Percentiles rank a stretch among this genome's conserved stretches.
Evolutionary conservation across 345 rosid species (phyloP).

Genomic region (Salix viminalis): DNA sequence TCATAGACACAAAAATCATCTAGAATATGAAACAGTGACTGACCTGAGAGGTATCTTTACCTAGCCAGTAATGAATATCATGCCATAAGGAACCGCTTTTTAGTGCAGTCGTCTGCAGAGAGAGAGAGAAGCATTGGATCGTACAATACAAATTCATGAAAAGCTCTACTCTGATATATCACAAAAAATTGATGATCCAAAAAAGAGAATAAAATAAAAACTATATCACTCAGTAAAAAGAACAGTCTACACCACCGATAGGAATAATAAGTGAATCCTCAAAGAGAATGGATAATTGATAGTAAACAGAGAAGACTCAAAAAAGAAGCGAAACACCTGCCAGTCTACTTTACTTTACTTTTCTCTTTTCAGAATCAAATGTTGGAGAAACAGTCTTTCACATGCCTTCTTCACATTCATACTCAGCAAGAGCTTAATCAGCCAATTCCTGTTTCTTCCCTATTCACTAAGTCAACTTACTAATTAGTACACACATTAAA

Average conservation of each 20-base stretch:
- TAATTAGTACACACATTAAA: background rate
- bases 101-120: slow-evolving; percentile 60
- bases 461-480: background rate
- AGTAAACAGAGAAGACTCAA: background rate
- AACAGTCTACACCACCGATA: background rate
- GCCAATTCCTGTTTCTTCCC: background rate
- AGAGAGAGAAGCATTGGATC: background rate
- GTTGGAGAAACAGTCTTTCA: no score
- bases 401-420: background rate
- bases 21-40: background rate
- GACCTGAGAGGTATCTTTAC: slow-evolving; percentile 86
- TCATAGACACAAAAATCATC: background rate
- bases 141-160: background rate
- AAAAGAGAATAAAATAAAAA: background rate
- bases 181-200: background rate
- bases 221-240: background rate
- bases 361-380: background rate
- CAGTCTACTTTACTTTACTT: background rate
- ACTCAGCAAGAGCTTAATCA: background rate
- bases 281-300: background rate
- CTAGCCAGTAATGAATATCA: slow-evolving; percentile 92
- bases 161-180: background rate
- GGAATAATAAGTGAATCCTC: background rate
- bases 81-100: slow-evolving; percentile 71
- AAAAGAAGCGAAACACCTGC: background rate